Evolutionary conservation across 75 land plant genomes (phyloP).

Genomic region (Picea sitchensis): DNA sequence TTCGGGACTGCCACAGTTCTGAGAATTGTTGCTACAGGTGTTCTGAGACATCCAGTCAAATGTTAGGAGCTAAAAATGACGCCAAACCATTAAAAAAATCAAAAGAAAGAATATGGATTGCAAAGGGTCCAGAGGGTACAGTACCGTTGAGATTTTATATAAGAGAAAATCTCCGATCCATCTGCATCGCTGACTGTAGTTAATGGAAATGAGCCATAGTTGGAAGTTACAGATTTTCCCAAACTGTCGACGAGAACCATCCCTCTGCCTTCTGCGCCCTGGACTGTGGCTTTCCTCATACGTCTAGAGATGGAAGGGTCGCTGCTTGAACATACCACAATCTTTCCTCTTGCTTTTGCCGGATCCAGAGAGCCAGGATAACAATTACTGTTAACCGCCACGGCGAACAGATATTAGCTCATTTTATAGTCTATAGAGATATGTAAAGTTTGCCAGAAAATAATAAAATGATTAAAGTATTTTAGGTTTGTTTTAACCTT

Average conservation of each 20-base stretch:
- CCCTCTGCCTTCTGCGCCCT: slow-evolving; percentile 51
- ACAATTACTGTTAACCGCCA: slow-evolving; percentile 45
- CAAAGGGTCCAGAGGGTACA: background rate
- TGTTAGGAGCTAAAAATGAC: background rate
- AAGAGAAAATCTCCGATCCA: slow-evolving; percentile 51
- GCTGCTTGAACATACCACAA: slow-evolving; percentile 51
- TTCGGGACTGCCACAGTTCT: slow-evolving; percentile 26
- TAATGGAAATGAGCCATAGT: slow-evolving; percentile 46
- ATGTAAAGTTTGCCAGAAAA: too few species aligned
- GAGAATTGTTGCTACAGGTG: slow-evolving; percentile 63
- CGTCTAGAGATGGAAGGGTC: slow-evolving; percentile 22
- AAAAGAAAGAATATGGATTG: background rate
- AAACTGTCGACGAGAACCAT: slow-evolving; percentile 38
- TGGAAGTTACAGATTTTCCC: slow-evolving; percentile 34
- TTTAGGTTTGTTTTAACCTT: background rate
- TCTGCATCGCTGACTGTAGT: slow-evolving; percentile 30
- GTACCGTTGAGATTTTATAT: slow-evolving; percentile 61
- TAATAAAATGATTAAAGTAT: too few species aligned
- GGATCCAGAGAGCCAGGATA: slow-evolving; percentile 63
- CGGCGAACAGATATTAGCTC: background rate
- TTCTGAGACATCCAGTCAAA: slow-evolving; percentile 18
- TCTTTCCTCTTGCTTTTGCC: slow-evolving; percentile 52
- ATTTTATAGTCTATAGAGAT: background rate
- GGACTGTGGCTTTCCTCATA: slow-evolving; percentile 46
- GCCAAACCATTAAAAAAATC: background rate